phyloP scores from a whole-genome alignment of 83 land plant species.

The Thuja plicata region DNA sequence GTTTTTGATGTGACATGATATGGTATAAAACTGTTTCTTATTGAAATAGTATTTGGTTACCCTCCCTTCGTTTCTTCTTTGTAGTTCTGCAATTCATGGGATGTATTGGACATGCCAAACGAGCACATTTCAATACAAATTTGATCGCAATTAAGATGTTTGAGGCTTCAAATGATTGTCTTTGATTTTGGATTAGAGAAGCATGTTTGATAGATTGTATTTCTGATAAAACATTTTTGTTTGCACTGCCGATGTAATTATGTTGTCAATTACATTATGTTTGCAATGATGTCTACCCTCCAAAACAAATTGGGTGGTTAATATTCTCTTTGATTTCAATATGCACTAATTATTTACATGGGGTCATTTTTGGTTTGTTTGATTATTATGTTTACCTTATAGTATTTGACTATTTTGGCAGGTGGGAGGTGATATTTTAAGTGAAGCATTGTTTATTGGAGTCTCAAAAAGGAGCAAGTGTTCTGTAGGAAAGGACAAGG shows the following conservation, averaged over 20 bases:
- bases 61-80: neutral
- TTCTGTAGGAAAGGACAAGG: neutral
- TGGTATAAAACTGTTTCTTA: neutral
- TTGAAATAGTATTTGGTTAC: neutral
- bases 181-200: neutral
- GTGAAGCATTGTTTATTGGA: slow-evolving; percentile 8
- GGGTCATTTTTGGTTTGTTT: neutral
- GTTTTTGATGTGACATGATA: neutral
- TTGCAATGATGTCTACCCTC: neutral
- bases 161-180: neutral
- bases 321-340: neutral
- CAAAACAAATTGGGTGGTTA: neutral
- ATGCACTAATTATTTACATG: neutral
- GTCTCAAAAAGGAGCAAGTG: neutral
- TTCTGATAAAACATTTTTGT: neutral
- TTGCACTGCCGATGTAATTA: neutral
- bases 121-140: neutral
- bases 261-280: neutral
- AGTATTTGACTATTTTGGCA: neutral
- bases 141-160: neutral
- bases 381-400: neutral
- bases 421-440: slow-evolving; percentile 10
- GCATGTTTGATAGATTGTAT: slow-evolving; percentile 1
- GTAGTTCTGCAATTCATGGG: neutral
- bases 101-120: neutral